Evolutionary conservation across 768 basidiomycete genomes (phyloP), one percentile per base, ranked within the genome.

Genomic region (Suillus americanus): DNA sequence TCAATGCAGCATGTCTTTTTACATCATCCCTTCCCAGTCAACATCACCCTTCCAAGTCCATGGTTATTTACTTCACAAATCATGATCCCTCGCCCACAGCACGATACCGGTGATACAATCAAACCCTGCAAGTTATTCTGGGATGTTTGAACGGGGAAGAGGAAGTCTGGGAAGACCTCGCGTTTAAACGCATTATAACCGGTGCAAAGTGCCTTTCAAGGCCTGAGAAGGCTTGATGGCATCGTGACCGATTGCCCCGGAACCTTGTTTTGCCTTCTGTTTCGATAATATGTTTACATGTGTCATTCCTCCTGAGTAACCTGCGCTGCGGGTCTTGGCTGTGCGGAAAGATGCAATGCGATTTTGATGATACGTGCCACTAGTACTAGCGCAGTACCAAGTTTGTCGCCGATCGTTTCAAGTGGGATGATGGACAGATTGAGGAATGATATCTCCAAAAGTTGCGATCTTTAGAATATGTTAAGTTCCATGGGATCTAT

Each of bases 191-290:
- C 68, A 68, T 60, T 72, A 72, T 62, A 60, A 50, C 71, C 68
- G 62, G 66, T 60, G 53, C 12, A 60, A 62, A 64, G 66, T 64
- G 60, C 35, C 51, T 20, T 50, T 62, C 38, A 60, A 61, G 62
- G 66, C 53, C 50, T 71, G 66, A 53, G 67, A 65, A 72, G 72
- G 43, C 38, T 62, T 61, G 41, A 61, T 64, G 61, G 57, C 40
- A 59, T 41, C 63, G 48, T 60, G 63, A 73, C 69, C 72, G 72
- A 65, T 57, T 16, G 50, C 51, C 60, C 62, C 72, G 73, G 72
- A 73, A 73, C 72, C 73, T 75, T 74, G 72, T 69, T 73, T 65
- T 56, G 53, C 46, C 33, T 67, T 46, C 43, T 51, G 55, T 23
- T 45, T 61, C 28, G 37, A 48, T 40, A 56, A 55, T 57, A 35